phyloP scores from a whole-genome alignment of 2,329 filamentous ascomycete genomes.

The Tolypocladium guangdongense region DNA sequence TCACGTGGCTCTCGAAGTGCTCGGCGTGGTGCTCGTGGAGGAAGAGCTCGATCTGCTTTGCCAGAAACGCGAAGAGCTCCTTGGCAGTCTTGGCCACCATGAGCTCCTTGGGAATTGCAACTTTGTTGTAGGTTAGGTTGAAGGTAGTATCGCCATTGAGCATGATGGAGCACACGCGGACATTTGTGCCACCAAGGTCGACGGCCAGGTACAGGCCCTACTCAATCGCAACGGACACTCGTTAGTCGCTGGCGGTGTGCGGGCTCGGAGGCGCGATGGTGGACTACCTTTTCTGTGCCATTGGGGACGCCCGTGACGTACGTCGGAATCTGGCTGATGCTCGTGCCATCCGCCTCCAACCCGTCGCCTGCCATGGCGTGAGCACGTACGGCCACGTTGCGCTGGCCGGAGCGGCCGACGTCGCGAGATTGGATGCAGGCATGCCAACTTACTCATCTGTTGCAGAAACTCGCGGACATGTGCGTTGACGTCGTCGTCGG shows the following conservation, averaged over 20 bases:
- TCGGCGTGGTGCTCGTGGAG: slow-evolving; percentile 79
- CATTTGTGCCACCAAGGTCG: slow-evolving; percentile 96
- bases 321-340: slow-evolving; percentile 89
- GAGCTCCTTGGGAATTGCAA: slow-evolving; percentile 76
- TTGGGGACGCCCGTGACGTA: slow-evolving; percentile 95
- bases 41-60: slow-evolving; percentile 84
- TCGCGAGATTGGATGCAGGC: not conserved
- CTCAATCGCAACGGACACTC: not conserved
- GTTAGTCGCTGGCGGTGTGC: not conserved
- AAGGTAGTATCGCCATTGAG: slow-evolving; percentile 93
- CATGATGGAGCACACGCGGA: slow-evolving; percentile 90
- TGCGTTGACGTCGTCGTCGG: slow-evolving; percentile 64
- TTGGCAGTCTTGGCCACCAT: slow-evolving; percentile 82
- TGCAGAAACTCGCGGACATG: slow-evolving; percentile 77
- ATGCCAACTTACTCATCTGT: slow-evolving; percentile 57
- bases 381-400: not conserved
- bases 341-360: slow-evolving; percentile 63
- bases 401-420: not conserved
- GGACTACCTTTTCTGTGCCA: slow-evolving; percentile 82
- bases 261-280: not conserved
- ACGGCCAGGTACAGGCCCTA: slow-evolving; percentile 93
- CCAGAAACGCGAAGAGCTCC: slow-evolving; percentile 86
- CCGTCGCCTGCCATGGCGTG: slow-evolving; percentile 55
- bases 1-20: slow-evolving; percentile 63
- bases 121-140: slow-evolving; percentile 85